Percentiles rank a stretch among this genome's conserved stretches.
Conservation (phyloP, 225 moss, liverwort and hornwort genomes). For the Physcomitrium patens region DNA sequence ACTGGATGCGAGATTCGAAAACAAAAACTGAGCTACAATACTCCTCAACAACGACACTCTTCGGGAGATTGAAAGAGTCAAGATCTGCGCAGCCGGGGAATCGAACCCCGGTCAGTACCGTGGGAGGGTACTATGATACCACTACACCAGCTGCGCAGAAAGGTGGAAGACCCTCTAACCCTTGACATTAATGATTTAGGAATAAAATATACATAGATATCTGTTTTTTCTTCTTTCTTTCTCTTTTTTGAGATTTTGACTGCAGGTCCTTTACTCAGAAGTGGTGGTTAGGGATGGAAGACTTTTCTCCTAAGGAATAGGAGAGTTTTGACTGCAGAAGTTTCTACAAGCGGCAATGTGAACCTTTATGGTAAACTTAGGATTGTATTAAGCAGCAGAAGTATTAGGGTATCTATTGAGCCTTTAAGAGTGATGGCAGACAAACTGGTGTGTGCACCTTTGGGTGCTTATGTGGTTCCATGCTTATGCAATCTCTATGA, state of each 20-base stretch:
- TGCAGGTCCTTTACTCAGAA: constrained; percentile 3
- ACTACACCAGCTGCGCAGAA: constrained; percentile 89
- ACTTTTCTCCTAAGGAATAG: constrained; percentile 18
- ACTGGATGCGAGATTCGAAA: too few species aligned
- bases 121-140: constrained; percentile 90
- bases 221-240: too few species aligned
- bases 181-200: too few species aligned
- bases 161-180: too few species aligned
- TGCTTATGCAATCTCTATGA: neutral
- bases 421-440: constrained; percentile 22
- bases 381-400: constrained; percentile 40
- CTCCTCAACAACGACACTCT: too few species aligned
- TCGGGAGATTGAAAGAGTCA: too few species aligned
- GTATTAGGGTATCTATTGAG: constrained; percentile 21
- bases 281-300: constrained; percentile 14
- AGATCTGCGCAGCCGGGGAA: constrained; percentile 90
- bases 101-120: constrained; percentile 93
- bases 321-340: constrained; percentile 35
- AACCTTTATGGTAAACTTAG: constrained; percentile 18
- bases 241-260: constrained; percentile 34
- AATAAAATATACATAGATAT: too few species aligned
- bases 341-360: constrained; percentile 20
- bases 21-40: too few species aligned
- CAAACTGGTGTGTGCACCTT: constrained; percentile 27
- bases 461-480: constrained; percentile 16